Base-by-base conservation (phyloP, 345 rosid species). In the Aegle marmelos region DNA sequence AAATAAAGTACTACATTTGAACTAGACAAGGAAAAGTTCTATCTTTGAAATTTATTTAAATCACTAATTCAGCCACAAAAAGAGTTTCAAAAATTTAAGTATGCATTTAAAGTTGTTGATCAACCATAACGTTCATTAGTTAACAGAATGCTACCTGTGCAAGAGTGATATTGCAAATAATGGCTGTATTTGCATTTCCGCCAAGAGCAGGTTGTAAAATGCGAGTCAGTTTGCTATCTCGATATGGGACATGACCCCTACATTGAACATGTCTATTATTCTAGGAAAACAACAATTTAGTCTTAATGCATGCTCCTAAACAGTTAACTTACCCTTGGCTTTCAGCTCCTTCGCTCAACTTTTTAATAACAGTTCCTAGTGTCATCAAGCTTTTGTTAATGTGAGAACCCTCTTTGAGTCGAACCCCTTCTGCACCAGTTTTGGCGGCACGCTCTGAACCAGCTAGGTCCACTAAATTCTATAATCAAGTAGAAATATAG, bases 401-500 rank as follows among this genome's bases (percentile, higher is more conserved):
- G 81, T 93, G 96, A 61, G 99, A 93, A 36, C 99, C 99, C 85
- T 95, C 99, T 83, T 92, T 93, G 36, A 93, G 90, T 57, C 99
- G 87, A 79, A 93, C 94, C 81, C 99, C 99, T 82, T 95, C 99
- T 56, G 99, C 99, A 54, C 99, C 99, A 30, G 99, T 95, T 89
- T 95, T 95, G 75, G 97, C 92, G 48, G 99, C 99, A 65, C 99
- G 93, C 82, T 95, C 99, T 70, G 99, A 95, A 81, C 99, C 99
- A 84, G 99, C 99, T 78, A 95, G 92, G 82, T 95, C 99, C 65
- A 95, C 99, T 86, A 95, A 86, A 83, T 95, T 95, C 99, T 95
- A 83, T 25, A 61, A 24, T 34, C 70, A 68, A 83, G 56, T 57
- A 80, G 41, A 79, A 31, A 82, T 31, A 21, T 75, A 70, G 28